Percentiles rank a stretch among this genome's conserved stretches.
Evolutionary conservation across 768 basidiomycete species (phyloP).

Genomic region (Thelephora aurantiotincta): DNA sequence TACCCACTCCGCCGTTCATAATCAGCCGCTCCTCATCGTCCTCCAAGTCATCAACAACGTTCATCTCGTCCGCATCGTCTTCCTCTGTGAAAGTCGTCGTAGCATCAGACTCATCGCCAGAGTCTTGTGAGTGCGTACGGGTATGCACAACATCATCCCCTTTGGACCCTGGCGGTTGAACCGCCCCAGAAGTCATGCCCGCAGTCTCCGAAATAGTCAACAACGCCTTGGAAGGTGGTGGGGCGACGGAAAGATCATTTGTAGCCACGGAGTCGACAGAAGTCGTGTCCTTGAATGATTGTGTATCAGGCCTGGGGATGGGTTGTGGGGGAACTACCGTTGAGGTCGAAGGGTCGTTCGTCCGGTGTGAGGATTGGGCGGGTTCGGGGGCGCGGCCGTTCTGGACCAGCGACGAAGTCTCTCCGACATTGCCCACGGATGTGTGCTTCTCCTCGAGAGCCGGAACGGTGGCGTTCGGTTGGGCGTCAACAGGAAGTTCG

Average conservation of each 20-base stretch:
- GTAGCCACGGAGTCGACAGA: constrained; percentile 11
- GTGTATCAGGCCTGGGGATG: constrained; percentile 6
- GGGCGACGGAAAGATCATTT: constrained; percentile 30
- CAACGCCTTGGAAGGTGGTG: constrained; percentile 32
- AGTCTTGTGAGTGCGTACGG: constrained; percentile 26
- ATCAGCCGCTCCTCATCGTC: constrained; percentile 89
- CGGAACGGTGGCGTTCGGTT: constrained; percentile 5
- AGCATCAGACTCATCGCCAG: constrained; percentile 40
- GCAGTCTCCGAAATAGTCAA: constrained; percentile 65
- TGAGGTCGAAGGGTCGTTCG: constrained; percentile 10
- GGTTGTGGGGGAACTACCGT: constrained; percentile 3
- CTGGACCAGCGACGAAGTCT: constrained; percentile 11
- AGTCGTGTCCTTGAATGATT: constrained; percentile 15
- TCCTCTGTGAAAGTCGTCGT: constrained; percentile 53
- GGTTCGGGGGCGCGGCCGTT: background rate
- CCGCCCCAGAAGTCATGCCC: constrained; percentile 82
- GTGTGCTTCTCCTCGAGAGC: constrained; percentile 16
- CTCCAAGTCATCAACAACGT: constrained; percentile 45
- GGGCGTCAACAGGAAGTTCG: constrained; percentile 10
- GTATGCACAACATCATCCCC: constrained; percentile 23
- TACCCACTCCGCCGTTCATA: constrained; percentile 84
- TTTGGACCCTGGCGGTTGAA: constrained; percentile 80
- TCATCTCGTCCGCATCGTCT: constrained; percentile 42
- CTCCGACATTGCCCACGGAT: constrained; percentile 16
- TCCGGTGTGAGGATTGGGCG: constrained; percentile 7